Base-by-base conservation (phyloP, 129 eudicot genomes). In the Pseudognaphalium luteoalbum region DNA sequence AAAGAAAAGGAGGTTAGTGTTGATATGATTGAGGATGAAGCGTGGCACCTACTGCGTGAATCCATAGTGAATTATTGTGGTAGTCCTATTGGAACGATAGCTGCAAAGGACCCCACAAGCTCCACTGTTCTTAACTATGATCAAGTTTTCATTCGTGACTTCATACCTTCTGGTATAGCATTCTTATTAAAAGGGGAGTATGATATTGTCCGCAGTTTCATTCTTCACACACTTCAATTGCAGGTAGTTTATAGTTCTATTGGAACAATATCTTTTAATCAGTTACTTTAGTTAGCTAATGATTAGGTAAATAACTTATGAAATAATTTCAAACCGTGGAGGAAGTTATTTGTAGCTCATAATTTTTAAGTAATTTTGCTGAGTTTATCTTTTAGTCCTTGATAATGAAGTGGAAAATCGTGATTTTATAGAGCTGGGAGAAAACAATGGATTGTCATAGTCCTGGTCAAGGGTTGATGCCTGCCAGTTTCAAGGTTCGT, bases 381-480 rank as follows among this genome's bases (percentile, higher is more conserved):
- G 25, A 0, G 17, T 8, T 39, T 60, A 50, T 62, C 1, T 20
- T 21, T 25, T 56, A 25, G 50, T 44, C 12, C 77, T 79, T 33
- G 66, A 57, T 69, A 58, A 30, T n/a, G 60, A 60, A 42, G 3
- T n/a, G 17, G 34, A 50, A 21, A 34, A 15, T 21, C 16, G 4
- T 15, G 29, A 33, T 70, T 77, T 63, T 21, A 37, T 80, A 93
- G 98, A 93, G 98, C 78, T 93, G 97, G 97, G 96, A 93, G 86
- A 93, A 93, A 85, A 93, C 97, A 0, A 85, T 93, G 88, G 98
- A 90, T 82, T 90, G 96, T 50, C 87, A 90, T 75, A 90, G 96
- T 78, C 98, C 96, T 32, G 98, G 96, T 65, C 92, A 90, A 77
- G 96, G 98, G 42, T 70, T 93, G 69, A 93, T 93, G 98, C 96